Conservation (phyloP, 2,329 filamentous ascomycete genomes). For the Fusarium mundagurra region DNA sequence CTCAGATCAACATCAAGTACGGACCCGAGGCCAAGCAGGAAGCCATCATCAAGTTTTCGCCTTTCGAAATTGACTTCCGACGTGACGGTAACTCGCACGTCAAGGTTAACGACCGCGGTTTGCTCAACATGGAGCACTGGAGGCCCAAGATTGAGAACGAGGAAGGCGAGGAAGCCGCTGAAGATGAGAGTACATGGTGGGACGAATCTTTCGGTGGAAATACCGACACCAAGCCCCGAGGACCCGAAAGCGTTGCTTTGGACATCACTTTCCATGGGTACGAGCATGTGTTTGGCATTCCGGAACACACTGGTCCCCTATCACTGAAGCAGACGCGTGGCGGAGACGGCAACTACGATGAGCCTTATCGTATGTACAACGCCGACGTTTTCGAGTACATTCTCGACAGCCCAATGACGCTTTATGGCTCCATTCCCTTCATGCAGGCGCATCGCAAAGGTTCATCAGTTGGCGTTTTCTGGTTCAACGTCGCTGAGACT, state of each 20-base stretch:
- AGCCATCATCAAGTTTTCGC: constrained; percentile 83
- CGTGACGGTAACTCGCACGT: constrained; percentile 84
- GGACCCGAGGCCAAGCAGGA: constrained; percentile 81
- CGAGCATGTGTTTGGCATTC: constrained; percentile 91
- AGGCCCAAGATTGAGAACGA: constrained; percentile 79
- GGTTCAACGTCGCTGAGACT: constrained; percentile 96
- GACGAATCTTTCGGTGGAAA: constrained; percentile 96
- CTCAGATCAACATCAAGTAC: constrained; percentile 80
- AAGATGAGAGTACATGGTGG: constrained; percentile 96
- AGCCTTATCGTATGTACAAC: constrained; percentile 96
- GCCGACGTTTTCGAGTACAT: constrained; percentile 98
- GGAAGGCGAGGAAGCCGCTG: constrained; percentile 65
- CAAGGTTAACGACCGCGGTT: constrained; percentile 87
- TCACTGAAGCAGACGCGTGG: constrained; percentile 92
- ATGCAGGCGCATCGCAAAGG: constrained; percentile 97
- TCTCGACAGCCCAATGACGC: constrained; percentile 95
- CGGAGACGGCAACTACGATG: constrained; percentile 82
- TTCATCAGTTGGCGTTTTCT: constrained; percentile 95
- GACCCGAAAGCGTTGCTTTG: constrained; percentile 89
- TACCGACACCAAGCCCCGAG: constrained; percentile 93
- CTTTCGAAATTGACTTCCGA: constrained; percentile 88
- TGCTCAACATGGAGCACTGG: constrained; percentile 97
- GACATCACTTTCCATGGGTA: constrained; percentile 95
- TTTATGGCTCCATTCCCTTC: constrained; percentile 96
- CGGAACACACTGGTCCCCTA: constrained; percentile 88